Evolutionary conservation across 495 filamentous ascomycete genomes (phyloP).

Genomic region (Penicillium simplicissimum): DNA sequence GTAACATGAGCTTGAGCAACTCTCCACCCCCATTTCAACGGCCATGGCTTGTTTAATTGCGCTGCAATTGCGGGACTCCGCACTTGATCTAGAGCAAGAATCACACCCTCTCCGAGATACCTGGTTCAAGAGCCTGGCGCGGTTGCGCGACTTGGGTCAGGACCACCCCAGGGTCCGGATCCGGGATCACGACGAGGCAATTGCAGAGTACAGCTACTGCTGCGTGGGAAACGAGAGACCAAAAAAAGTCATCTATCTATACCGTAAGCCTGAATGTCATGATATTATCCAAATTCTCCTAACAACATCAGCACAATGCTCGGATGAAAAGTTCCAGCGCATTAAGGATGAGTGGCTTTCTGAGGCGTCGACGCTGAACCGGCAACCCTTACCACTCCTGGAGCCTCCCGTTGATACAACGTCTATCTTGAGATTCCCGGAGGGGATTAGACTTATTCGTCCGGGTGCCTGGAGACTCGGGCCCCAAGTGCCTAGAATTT

Average conservation of each 20-base stretch:
- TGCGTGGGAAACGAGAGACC: not conserved
- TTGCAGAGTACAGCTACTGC: conserved; percentile 1
- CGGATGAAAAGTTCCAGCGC: not conserved
- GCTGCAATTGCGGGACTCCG: not conserved
- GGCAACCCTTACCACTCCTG: not conserved
- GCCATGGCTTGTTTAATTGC: not conserved
- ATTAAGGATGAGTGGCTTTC: not conserved
- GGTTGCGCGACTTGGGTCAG: not conserved
- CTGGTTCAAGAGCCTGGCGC: not conserved
- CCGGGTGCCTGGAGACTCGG: not conserved
- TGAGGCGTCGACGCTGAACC: not conserved
- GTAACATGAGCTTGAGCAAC: not conserved
- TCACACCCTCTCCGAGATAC: not conserved
- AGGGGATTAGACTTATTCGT: not conserved
- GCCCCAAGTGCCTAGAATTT: not conserved
- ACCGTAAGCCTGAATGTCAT: not conserved
- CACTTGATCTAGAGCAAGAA: not conserved
- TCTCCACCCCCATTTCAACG: not conserved
- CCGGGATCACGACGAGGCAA: not conserved
- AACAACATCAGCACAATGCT: not conserved
- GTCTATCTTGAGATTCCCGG: not conserved
- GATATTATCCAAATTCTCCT: not conserved
- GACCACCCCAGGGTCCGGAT: not conserved
- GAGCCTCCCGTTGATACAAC: not conserved
- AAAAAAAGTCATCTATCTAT: not conserved